A percentile compares a stretch with the other conserved stretches of the same genome.
phyloP scores from a whole-genome alignment of 75 land plant species.

The Selaginella tamariscina region DNA sequence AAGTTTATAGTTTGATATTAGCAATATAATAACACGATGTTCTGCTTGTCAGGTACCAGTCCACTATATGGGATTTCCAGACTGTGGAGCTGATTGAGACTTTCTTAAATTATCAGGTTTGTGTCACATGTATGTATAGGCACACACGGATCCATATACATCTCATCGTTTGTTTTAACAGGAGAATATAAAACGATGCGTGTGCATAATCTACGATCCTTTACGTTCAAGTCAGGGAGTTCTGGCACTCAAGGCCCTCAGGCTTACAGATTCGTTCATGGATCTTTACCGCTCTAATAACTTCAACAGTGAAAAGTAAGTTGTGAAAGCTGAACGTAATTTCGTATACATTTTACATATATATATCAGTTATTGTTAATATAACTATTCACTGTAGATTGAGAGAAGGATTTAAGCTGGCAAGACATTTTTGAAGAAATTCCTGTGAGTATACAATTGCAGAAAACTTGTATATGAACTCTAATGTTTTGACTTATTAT shows the following conservation, averaged over 20 bases:
- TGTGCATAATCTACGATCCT: slow-evolving; percentile 94
- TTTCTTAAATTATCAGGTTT: slow-evolving; percentile 87
- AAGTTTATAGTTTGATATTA: background rate
- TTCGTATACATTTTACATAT: background rate
- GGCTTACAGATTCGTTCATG: slow-evolving; percentile 87
- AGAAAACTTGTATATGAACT: background rate
- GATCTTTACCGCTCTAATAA: slow-evolving; percentile 66
- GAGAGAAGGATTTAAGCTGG: slow-evolving; percentile 89
- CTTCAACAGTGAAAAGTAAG: slow-evolving; percentile 87
- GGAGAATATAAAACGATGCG: slow-evolving; percentile 93
- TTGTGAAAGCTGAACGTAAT: background rate
- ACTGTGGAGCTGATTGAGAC: slow-evolving; percentile 86
- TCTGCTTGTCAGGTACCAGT: slow-evolving; percentile 64
- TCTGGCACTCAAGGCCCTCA: slow-evolving; percentile 80
- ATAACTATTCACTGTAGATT: slow-evolving; percentile 51
- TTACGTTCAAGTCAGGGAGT: slow-evolving; percentile 81
- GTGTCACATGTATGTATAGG: background rate
- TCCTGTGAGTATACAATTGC: slow-evolving; percentile 41
- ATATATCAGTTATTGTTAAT: too few species aligned
- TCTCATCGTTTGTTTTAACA: slow-evolving; percentile 14
- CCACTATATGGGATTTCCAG: slow-evolving; percentile 75
- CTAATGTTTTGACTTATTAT: background rate
- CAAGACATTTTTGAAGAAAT: slow-evolving; percentile 94
- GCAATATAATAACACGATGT: background rate
- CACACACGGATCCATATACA: too few species aligned